phyloP scores from a whole-genome alignment of 1,284 basidiomycete species.

The Ganoderma resinaceum region DNA sequence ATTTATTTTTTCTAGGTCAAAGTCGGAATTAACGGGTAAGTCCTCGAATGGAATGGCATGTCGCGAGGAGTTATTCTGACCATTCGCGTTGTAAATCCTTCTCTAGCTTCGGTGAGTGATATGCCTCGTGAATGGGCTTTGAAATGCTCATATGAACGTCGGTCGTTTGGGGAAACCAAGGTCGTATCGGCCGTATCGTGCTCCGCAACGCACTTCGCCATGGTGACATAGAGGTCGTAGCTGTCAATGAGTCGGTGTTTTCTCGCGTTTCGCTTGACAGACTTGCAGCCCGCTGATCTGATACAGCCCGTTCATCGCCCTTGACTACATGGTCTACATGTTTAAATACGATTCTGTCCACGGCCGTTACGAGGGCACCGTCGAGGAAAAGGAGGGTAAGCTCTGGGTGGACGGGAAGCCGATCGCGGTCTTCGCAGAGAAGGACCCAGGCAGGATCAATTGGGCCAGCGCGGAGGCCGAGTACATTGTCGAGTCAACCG shows the following conservation, averaged over 20 bases:
- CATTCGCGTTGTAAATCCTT: constrained; percentile 11
- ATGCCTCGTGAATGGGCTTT: background rate
- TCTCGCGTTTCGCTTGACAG: background rate
- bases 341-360: constrained; percentile 99
- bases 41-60: constrained; percentile 3
- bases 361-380: constrained; percentile 91
- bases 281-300: background rate
- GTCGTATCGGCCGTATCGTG: constrained; percentile 98
- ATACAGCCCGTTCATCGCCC: constrained; percentile 90
- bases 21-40: constrained; percentile 93
- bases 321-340: constrained; percentile 99
- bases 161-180: constrained; percentile 38
- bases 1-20: constrained; percentile 57
- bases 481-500: constrained; percentile 98
- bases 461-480: constrained; percentile 88
- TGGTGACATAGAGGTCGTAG: constrained; percentile 82
- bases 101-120: constrained; percentile 65
- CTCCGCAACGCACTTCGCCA: constrained; percentile 91
- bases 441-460: constrained; percentile 87
- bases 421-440: constrained; percentile 87
- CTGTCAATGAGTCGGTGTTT: constrained; percentile 84
- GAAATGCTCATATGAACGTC: background rate
- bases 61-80: constrained; percentile 26
- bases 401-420: constrained; percentile 86
- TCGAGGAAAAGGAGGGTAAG: constrained; percentile 89